Conservation (phyloP, 78 protist genomes). For the Ministeria vibrans region DNA sequence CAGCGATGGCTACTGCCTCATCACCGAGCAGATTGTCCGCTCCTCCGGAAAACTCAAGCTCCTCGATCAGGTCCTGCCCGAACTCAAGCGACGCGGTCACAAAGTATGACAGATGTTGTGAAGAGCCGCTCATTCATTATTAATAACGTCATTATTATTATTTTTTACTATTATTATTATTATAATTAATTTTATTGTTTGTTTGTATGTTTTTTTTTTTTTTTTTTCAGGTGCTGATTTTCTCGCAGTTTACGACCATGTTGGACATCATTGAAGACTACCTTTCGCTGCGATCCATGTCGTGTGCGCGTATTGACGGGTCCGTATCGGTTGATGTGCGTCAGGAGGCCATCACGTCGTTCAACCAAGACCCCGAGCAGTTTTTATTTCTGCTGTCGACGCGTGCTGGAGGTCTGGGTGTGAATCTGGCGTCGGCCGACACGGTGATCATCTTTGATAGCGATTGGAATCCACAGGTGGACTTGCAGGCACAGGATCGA, state of each 20-base stretch:
- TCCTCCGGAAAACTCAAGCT: conserved; percentile 71
- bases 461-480: conserved; percentile 93
- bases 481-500: conserved; percentile 81
- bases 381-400: conserved; percentile 90
- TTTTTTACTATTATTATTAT: background rate
- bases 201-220: conserved; percentile 5
- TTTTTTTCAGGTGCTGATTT: conserved; percentile 24
- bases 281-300: conserved; percentile 14
- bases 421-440: conserved; percentile 94
- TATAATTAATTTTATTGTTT: background rate
- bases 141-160: too few species aligned
- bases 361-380: conserved; percentile 5
- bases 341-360: conserved; percentile 10
- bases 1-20: background rate
- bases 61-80: conserved; percentile 63
- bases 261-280: conserved; percentile 60
- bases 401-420: conserved; percentile 98
- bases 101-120: background rate
- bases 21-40: conserved; percentile 31
- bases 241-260: conserved; percentile 78
- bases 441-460: conserved; percentile 92
- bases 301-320: conserved; percentile 66
- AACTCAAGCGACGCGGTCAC: conserved; percentile 15
- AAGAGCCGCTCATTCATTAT: too few species aligned
- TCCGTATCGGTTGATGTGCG: conserved; percentile 20